A percentile compares a stretch with the other conserved stretches of the same genome.
phyloP scores from a whole-genome alignment of 2,329 filamentous ascomycete species.

The Fusarium piperis region DNA sequence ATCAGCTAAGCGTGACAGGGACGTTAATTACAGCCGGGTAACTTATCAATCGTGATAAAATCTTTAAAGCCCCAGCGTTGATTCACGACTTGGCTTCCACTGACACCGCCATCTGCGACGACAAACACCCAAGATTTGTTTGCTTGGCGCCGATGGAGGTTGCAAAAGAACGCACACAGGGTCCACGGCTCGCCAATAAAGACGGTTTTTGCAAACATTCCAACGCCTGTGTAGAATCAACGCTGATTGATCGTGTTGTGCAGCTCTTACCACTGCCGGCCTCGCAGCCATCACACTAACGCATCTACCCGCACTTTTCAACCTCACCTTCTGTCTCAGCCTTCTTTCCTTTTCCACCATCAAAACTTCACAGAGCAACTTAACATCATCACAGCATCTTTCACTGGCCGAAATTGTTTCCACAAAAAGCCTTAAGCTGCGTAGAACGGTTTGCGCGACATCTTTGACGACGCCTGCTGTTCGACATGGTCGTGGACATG shows the following conservation, averaged over 20 bases:
- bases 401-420: not conserved
- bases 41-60: not conserved
- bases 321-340: not conserved
- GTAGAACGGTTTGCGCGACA: not conserved
- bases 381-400: not conserved
- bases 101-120: not conserved
- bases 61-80: not conserved
- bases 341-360: not conserved
- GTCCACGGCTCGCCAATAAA: not conserved
- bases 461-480: not conserved
- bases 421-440: not conserved
- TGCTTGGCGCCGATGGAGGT: not conserved
- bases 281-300: not conserved
- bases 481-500: constrained; percentile 2
- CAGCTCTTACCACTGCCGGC: not conserved
- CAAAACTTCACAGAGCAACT: not conserved
- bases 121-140: not conserved
- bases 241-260: not conserved
- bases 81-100: not conserved
- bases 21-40: not conserved
- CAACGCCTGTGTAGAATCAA: not conserved
- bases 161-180: not conserved
- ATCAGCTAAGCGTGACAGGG: not conserved
- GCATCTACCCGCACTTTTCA: not conserved
- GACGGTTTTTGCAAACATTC: not conserved